phyloP scores from a whole-genome alignment of 768 basidiomycete genomes.

The Fibroporia radiculosa region DNA sequence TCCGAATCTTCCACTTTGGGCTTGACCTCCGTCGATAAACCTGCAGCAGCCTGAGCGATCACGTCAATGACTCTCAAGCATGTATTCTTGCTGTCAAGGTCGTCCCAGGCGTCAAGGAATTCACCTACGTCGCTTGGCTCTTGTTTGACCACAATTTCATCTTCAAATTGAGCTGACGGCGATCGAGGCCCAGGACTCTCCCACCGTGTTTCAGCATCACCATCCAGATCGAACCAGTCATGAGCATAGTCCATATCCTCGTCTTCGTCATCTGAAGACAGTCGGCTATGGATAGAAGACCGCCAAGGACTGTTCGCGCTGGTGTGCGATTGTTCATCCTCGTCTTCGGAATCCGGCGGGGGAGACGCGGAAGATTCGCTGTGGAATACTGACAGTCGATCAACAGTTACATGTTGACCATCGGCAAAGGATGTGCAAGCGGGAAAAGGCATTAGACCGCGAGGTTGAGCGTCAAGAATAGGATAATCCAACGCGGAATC shows the following conservation, averaged over 20 bases:
- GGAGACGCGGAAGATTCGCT: constrained; percentile 47
- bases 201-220: constrained; percentile 52
- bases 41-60: constrained; percentile 29
- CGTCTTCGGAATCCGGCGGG: constrained; percentile 67
- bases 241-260: constrained; percentile 29
- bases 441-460: constrained; percentile 47
- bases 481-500: neutral
- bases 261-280: constrained; percentile 12
- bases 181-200: constrained; percentile 57
- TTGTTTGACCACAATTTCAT: constrained; percentile 40
- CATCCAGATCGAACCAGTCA: constrained; percentile 39
- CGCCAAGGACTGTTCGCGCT: constrained; percentile 31
- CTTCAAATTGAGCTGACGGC: constrained; percentile 43
- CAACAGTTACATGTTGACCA: constrained; percentile 21
- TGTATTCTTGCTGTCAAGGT: constrained; percentile 38
- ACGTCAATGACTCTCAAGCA: constrained; percentile 34
- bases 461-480: constrained; percentile 38
- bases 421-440: constrained; percentile 43
- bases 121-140: constrained; percentile 57
- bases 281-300: constrained; percentile 18
- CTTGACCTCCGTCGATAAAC: constrained; percentile 26
- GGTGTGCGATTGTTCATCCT: constrained; percentile 37
- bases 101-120: constrained; percentile 66
- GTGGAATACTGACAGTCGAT: constrained; percentile 48
- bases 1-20: constrained; percentile 32